Base-by-base conservation (phyloP, 2,329 filamentous ascomycete genomes). In the Rhinocladiella similis region DNA sequence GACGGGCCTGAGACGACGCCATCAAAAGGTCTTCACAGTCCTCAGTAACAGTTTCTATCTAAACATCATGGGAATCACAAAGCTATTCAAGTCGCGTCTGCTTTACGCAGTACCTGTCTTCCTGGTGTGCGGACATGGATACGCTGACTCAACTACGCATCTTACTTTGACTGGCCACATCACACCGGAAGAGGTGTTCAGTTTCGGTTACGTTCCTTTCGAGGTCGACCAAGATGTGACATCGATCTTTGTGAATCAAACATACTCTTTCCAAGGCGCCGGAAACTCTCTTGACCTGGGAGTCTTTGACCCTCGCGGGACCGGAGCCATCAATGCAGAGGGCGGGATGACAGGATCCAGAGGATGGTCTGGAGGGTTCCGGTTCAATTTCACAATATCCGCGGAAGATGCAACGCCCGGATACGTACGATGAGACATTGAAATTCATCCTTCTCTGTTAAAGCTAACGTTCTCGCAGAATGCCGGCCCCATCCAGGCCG, bases 291-390 rank as follows among this genome's bases (percentile, higher is more conserved):
- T 66, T 3, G 64, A 66, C 36, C 62, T 65, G 14, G 63, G 63
- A 19, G 41, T 61, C 50, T 64, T 59, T 49, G 61, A 65, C 38
- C 63, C 65, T 46, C 62, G 51, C 16, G 62, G 63, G 3, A 9
- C 35, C 43, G 66, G 70, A 19, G 67, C 77, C 3, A 65, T 74
- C 7, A 39, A 69, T 69, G 45, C 67, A 70, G 13, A 77, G 69
- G 52, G 48, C 1, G 54, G 47, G 13, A 58, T 47, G 18, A 50
- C 47, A 10, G 59, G 56, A n/a, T 61, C 56, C 22, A 48, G 63
- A 20, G 60, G 60, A 22, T 64, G 60, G 62, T 61, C 56, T 16
- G 60, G 63, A 41, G 58, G 62, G 14, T 54, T 53, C 22, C 33
- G 63, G 19, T 56, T 62, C 41, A 63, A 66, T 42, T 65, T 66